These are phyloP conservation scores for Penicillium sp. DNA, from an alignment of 2,329 filamentous ascomycete genomes.

Conservation along the genomic window DNA sequence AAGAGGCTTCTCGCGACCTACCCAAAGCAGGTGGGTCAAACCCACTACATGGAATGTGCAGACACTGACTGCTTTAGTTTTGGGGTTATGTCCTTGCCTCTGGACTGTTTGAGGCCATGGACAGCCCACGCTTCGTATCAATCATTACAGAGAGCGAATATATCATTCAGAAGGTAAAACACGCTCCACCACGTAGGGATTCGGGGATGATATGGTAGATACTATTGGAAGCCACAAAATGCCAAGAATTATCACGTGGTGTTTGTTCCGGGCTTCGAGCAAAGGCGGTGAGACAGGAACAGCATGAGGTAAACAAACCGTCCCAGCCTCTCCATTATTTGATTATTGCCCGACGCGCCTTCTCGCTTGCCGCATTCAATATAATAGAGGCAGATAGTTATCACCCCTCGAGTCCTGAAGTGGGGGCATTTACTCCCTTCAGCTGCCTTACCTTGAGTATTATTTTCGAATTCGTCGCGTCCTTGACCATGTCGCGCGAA, in stretches of 20 bases:
- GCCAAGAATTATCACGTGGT: not conserved
- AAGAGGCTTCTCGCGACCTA: too few species aligned
- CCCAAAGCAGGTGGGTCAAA: too few species aligned
- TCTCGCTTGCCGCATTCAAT: conserved; percentile 2
- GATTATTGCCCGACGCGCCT: conserved; percentile 8
- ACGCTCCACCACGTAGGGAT: too few species aligned
- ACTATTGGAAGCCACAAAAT: too few species aligned
- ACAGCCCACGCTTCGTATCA: too few species aligned
- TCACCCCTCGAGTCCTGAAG: conserved; percentile 2
- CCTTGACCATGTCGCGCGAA: conserved; percentile 28
- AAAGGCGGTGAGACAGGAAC: conserved; percentile 11
- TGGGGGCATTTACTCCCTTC: not conserved
- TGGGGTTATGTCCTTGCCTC: too few species aligned
- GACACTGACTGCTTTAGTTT: too few species aligned
- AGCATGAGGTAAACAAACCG: conserved; percentile 20
- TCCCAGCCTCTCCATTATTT: conserved; percentile 27
- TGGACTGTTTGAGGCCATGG: too few species aligned
- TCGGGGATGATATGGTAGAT: too few species aligned
- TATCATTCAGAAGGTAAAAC: too few species aligned
- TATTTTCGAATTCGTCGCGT: conserved; percentile 12
- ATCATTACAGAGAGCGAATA: too few species aligned
- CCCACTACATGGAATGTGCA: too few species aligned
- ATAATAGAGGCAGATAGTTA: conserved; percentile 10
- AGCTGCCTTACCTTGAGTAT: conserved; percentile 3
- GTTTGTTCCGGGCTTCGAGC: not conserved